Evolutionary conservation across 805 yeast species (phyloP).

Genomic region (Starmerella davenportii): DNA sequence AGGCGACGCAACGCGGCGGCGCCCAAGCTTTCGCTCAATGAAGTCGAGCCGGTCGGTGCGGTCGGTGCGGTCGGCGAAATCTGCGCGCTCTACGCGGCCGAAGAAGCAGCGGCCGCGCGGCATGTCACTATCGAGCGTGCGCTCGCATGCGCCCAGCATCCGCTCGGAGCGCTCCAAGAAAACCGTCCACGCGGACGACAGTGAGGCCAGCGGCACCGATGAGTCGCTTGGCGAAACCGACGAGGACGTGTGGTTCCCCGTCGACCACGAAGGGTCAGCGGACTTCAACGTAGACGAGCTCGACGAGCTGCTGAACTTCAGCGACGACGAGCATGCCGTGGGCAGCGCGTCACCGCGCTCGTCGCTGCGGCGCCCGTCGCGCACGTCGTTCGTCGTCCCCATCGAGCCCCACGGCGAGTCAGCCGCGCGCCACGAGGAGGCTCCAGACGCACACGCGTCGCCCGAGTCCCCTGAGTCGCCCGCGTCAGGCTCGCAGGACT

Average conservation of each 20-base stretch:
- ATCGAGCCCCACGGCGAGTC: background rate
- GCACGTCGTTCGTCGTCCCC: background rate
- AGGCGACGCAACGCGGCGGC: background rate
- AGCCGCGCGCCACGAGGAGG: background rate
- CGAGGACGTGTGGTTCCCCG: constrained; percentile 94
- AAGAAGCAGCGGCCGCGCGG: constrained; percentile 8
- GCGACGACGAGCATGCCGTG: constrained; percentile 10
- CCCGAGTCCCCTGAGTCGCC: background rate
- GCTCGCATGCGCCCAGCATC: constrained; percentile 9
- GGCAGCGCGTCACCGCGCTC: background rate
- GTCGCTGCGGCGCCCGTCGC: background rate
- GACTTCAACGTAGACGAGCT: constrained; percentile 87
- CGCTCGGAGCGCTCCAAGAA: constrained; percentile 4
- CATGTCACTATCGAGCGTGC: constrained; percentile 7
- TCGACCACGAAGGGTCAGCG: constrained; percentile 30
- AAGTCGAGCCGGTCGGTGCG: constrained; percentile 7
- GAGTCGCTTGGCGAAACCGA: constrained; percentile 57
- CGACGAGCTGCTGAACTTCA: constrained; percentile 23
- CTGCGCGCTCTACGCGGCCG: background rate
- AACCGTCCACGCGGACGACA: constrained; percentile 15
- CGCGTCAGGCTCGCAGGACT: background rate
- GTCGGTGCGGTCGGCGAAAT: constrained; percentile 3
- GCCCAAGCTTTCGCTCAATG: constrained; percentile 2
- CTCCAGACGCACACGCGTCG: too few species aligned
- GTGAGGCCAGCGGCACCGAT: constrained; percentile 20